Conservation (phyloP, 495 filamentous ascomycete species). For the Tuber umbilicatum region DNA sequence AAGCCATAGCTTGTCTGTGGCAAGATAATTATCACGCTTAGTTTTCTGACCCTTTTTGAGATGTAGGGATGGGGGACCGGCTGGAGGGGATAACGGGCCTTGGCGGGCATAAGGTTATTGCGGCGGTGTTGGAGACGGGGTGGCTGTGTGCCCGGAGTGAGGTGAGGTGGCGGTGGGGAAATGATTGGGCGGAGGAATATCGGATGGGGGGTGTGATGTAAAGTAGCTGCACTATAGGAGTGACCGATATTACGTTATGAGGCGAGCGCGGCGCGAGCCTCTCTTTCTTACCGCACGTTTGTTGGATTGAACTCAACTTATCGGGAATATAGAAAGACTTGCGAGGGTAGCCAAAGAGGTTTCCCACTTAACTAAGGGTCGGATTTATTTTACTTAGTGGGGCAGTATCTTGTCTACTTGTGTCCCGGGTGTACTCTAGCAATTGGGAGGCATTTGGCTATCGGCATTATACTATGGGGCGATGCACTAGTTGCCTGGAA, state of each 20-base stretch:
- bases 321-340: not conserved
- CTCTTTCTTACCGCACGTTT: not conserved
- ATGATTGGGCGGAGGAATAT: not conserved
- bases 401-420: not conserved
- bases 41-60: constrained; percentile 23
- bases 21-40: constrained; percentile 46
- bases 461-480: not conserved
- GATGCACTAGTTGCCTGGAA: not conserved
- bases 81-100: constrained; percentile 53
- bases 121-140: constrained; percentile 41
- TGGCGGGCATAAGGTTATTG: constrained; percentile 53
- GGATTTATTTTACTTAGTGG: not conserved
- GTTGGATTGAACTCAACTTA: not conserved
- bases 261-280: not conserved
- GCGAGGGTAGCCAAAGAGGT: not conserved
- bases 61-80: constrained; percentile 50
- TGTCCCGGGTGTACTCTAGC: not conserved
- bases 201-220: not conserved
- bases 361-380: not conserved
- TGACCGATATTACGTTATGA: not conserved
- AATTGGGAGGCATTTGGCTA: too few species aligned
- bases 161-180: not conserved
- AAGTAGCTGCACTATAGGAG: not conserved
- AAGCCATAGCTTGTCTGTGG: constrained; percentile 18
- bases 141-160: constrained; percentile 3